Evolutionary conservation across 2,329 filamentous ascomycete genomes (phyloP), one percentile per base, ranked within the genome.

Genomic region (Ophiocordyceps unilateralis): DNA sequence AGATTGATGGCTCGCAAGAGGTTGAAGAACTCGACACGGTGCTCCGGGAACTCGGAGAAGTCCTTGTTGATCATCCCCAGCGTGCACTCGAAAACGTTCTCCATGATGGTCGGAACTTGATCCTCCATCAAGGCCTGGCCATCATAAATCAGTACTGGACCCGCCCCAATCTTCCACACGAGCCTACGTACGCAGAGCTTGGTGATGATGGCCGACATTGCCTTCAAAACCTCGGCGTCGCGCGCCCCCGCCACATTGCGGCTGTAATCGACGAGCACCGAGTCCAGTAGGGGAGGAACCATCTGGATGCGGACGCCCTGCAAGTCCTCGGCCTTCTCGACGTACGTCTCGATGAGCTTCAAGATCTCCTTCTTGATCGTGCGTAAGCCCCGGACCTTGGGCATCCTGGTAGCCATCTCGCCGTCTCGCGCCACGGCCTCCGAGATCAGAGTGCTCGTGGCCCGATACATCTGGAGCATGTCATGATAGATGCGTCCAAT

Each of bases 11-110:
- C 85, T 51, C 93, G 77, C 32, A 98, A 73, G 21, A 98, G 76
- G 63, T 94, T 95, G 74, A 98, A 98, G 64, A 98, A 98, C 62
- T 96, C 89, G n/a, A 98, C 91, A 45, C 93, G 83, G 59, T 98
- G 91, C 61, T 98, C 91, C 0, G 91, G 91, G 61, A 93, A 98
- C 59, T 98, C 91, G 40, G 93, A 95, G 64, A 98, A 98, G 63
- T 98, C 91, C 67, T 98, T 98, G 76, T 96, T 98, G 67, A 98
- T 98, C 91, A 98, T 98, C 55, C 94, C 87, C 44, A 98, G 70
- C 3, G 91, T 98, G 68, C 89, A 96, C 63, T 96, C 89, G 55
- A 98, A 98, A 22, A 98, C 86, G 51, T 89, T 93, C 62, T 96
- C 88, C 84, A 98, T 94, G 56, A 98, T 96, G 41, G 81, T 81